phyloP scores from a whole-genome alignment of 2,329 filamentous ascomycete genomes.

The Xylaria sp. region DNA sequence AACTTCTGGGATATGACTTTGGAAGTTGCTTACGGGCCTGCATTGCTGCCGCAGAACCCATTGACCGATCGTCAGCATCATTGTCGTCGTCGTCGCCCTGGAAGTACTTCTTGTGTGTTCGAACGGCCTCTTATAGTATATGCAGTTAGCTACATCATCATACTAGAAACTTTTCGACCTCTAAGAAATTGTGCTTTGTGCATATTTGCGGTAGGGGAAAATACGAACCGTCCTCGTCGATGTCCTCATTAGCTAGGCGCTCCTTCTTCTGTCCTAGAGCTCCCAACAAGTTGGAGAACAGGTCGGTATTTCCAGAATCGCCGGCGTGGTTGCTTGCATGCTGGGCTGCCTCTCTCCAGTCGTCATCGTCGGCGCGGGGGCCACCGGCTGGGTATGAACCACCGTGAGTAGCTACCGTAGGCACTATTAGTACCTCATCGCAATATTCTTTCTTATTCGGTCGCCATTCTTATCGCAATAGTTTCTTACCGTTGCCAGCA shows the following conservation, averaged over 20 bases:
- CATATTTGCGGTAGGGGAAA: background rate
- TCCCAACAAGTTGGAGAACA: slow-evolving; percentile 63
- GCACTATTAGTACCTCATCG: slow-evolving; percentile 13
- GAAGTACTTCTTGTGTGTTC: slow-evolving; percentile 81
- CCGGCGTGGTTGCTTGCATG: slow-evolving; percentile 61
- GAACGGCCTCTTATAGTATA: slow-evolving; percentile 67
- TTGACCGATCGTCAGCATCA: slow-evolving; percentile 62
- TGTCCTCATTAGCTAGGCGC: slow-evolving; percentile 57
- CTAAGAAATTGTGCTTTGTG: background rate
- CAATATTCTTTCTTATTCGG: slow-evolving; percentile 1
- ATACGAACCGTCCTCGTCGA: slow-evolving; percentile 62
- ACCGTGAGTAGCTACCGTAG: slow-evolving; percentile 46
- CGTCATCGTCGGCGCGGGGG: slow-evolving; percentile 57
- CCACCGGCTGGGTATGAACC: slow-evolving; percentile 50
- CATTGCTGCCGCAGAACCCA: slow-evolving; percentile 81
- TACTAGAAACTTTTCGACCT: background rate
- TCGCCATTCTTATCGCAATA: background rate
- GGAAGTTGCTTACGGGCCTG: slow-evolving; percentile 64
- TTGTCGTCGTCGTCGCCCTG: slow-evolving; percentile 60
- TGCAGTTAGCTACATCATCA: slow-evolving; percentile 13
- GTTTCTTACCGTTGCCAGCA: slow-evolving; percentile 45
- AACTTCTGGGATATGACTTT: background rate
- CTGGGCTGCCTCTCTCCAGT: slow-evolving; percentile 60
- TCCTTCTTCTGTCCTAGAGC: slow-evolving; percentile 62
- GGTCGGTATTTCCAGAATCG: slow-evolving; percentile 57